Evolutionary conservation across 441 rosid genomes (phyloP).

Genomic region (Euphorbia schlechtendalii): DNA sequence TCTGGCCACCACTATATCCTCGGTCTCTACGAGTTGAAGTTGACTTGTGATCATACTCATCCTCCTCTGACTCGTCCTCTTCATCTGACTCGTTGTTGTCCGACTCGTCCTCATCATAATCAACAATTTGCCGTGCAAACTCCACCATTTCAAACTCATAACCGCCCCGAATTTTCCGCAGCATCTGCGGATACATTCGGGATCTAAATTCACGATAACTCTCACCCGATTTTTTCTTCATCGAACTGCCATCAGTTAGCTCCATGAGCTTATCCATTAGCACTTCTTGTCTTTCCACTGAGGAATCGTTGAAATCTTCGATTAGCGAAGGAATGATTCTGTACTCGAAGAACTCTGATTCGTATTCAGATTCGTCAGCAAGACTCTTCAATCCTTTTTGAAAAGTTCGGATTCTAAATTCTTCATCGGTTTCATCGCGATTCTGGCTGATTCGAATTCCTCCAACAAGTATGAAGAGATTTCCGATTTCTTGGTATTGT

Average conservation of each 20-base stretch:
- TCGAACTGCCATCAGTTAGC: background rate
- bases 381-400: background rate
- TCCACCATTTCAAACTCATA: background rate
- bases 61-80: background rate
- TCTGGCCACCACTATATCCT: background rate
- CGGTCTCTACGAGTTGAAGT: background rate
- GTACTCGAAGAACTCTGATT: background rate
- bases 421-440: background rate
- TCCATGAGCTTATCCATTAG: background rate
- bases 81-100: background rate
- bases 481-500: background rate
- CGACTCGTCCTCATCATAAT: background rate
- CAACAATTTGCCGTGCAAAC: background rate
- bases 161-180: background rate
- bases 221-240: background rate
- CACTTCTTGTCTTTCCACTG: background rate
- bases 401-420: background rate
- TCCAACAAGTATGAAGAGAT: background rate
- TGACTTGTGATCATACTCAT: background rate
- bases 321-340: background rate
- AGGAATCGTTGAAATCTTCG: background rate
- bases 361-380: background rate
- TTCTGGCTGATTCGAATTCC: background rate
- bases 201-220: background rate
- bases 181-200: background rate